Evolutionary conservation across 257 asterid species (phyloP).

Genomic region (Solanum rostratum): DNA sequence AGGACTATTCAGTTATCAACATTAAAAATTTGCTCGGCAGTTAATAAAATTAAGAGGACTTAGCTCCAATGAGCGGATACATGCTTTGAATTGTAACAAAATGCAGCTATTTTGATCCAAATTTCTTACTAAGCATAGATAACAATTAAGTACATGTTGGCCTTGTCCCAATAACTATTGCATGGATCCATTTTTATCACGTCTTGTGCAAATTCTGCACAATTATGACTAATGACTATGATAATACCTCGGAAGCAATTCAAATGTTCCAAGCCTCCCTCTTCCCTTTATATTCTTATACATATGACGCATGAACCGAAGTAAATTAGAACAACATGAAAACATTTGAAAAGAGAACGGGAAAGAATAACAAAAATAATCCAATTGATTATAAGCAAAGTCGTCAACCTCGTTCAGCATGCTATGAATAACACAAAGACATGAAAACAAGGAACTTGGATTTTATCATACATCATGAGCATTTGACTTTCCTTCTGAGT

Average conservation of each 20-base stretch:
- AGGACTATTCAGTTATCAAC: neutral
- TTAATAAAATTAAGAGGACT: neutral
- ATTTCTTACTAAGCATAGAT: neutral
- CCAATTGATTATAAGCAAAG: neutral
- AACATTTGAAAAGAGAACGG: neutral
- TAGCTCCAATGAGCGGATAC: neutral
- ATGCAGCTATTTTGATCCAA: neutral
- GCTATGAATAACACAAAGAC: neutral
- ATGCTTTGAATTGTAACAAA: neutral
- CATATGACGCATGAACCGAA: neutral
- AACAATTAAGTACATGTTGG: neutral
- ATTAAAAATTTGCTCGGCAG: neutral
- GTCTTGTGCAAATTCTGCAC: neutral
- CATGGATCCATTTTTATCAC: neutral
- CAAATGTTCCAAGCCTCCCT: neutral
- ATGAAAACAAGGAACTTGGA: neutral
- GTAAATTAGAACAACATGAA: neutral
- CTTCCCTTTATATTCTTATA: neutral
- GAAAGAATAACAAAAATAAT: neutral
- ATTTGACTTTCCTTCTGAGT: slow-evolving; percentile 31
- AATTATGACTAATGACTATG: neutral
- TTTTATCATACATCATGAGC: slow-evolving; percentile 40
- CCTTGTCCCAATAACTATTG: neutral
- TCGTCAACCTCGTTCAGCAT: neutral
- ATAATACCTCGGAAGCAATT: neutral